These are phyloP conservation scores for Buddleja alternifolia DNA, from an alignment of 257 asterid species.

Conservation along the genomic window DNA sequence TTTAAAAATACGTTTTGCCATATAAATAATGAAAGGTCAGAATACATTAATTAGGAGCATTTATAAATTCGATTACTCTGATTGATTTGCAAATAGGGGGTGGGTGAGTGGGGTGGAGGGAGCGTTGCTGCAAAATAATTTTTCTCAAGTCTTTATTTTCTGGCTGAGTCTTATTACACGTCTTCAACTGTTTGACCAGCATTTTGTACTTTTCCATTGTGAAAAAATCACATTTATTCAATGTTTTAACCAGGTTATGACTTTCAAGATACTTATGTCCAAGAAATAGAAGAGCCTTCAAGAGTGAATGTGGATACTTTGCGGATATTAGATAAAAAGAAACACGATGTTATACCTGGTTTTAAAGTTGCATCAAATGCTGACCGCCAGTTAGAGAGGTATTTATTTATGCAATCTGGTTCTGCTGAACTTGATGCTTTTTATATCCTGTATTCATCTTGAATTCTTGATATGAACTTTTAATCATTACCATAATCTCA, in stretches of 20 bases:
- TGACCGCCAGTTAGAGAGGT: conserved; percentile 73
- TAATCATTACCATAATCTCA: no score
- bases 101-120: background rate
- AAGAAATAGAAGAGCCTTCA: conserved; percentile 88
- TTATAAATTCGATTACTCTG: background rate
- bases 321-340: conserved; percentile 62
- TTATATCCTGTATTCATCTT: background rate
- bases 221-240: background rate
- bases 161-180: background rate
- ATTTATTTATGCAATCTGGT: conserved; percentile 20
- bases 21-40: background rate
- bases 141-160: background rate
- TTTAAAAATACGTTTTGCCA: background rate
- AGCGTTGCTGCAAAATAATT: background rate
- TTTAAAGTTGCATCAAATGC: conserved; percentile 76
- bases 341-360: conserved; percentile 66
- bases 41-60: background rate
- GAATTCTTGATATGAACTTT: background rate
- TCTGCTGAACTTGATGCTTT: conserved; percentile 13
- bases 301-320: conserved; percentile 49
- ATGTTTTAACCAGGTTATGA: conserved; percentile 64
- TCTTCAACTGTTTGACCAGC: conserved; percentile 19
- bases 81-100: background rate
- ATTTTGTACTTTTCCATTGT: conserved; percentile 7
- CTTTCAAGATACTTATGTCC: conserved; percentile 71